These are phyloP conservation scores for Cordyceps fumosorosea DNA, from an alignment of 2,329 filamentous ascomycete genomes.

Conservation along the genomic window DNA sequence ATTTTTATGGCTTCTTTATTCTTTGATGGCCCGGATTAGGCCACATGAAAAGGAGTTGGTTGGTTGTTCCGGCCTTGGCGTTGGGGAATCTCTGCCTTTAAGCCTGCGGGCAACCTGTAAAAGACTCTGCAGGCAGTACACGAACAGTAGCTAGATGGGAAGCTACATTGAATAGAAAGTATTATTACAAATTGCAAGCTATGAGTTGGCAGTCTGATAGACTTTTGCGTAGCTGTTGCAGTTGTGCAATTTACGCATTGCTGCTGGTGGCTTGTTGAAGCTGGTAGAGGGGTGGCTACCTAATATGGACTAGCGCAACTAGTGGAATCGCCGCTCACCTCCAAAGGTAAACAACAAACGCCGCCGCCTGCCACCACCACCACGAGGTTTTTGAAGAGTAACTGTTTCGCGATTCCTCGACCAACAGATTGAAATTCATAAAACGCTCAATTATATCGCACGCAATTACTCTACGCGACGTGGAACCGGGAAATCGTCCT, in stretches of 20 bases:
- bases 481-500: too few species aligned
- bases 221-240: neutral
- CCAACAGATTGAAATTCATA: neutral
- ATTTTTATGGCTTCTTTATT: neutral
- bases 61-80: constrained; percentile 1
- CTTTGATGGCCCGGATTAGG: neutral
- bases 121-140: neutral
- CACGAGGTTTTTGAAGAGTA: neutral
- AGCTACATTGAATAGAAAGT: constrained; percentile 12
- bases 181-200: neutral
- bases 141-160: constrained; percentile 15
- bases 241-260: neutral
- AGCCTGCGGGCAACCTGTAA: neutral
- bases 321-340: constrained; percentile 5
- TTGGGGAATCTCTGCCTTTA: constrained; percentile 1
- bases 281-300: neutral
- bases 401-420: constrained; percentile 7
- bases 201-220: neutral
- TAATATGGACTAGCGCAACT: constrained; percentile 5
- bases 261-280: neutral
- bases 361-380: constrained; percentile 8
- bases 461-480: neutral
- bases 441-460: neutral
- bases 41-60: constrained; percentile 11
- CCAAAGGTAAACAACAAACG: constrained; percentile 12